These are phyloP conservation scores for Wickerhamiella siamensis DNA, from an alignment of 805 yeast genomes.

Conservation along the genomic window DNA sequence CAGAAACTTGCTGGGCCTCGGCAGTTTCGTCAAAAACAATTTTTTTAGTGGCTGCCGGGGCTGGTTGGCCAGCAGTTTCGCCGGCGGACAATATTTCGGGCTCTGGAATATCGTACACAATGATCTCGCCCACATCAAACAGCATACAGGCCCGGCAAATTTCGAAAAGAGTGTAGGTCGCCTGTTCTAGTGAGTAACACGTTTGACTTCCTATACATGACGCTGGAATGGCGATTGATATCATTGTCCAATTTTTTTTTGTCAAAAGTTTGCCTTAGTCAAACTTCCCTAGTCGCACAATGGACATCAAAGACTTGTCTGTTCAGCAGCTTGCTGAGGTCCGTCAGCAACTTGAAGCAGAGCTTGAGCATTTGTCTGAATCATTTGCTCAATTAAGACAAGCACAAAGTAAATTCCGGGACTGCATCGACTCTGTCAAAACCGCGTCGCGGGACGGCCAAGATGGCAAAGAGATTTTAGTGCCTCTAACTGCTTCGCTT, in stretches of 20 bases:
- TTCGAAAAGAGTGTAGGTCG: conserved; percentile 60
- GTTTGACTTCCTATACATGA: conserved; percentile 39
- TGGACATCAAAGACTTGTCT: conserved; percentile 30
- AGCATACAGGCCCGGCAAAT: conserved; percentile 61
- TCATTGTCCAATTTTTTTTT: conserved; percentile 9
- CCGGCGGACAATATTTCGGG: conserved; percentile 14
- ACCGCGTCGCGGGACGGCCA: conserved; percentile 31
- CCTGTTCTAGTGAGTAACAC: conserved; percentile 56
- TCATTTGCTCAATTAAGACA: conserved; percentile 71
- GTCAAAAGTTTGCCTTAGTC: neutral
- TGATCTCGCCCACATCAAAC: conserved; percentile 59
- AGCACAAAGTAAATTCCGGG: conserved; percentile 70
- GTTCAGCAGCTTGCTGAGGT: conserved; percentile 78
- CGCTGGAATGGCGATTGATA: conserved; percentile 54
- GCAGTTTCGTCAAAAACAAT: conserved; percentile 15
- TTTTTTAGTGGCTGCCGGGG: conserved; percentile 24
- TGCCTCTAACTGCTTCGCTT: conserved; percentile 78
- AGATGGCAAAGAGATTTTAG: conserved; percentile 43
- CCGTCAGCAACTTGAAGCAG: conserved; percentile 71
- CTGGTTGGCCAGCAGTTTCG: neutral
- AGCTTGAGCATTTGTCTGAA: conserved; percentile 69
- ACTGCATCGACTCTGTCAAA: conserved; percentile 61
- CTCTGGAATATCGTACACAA: conserved; percentile 43
- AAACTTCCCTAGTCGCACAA: neutral
- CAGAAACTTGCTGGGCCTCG: conserved; percentile 9